Evolutionary conservation across 2,329 filamentous ascomycete genomes (phyloP).

Genomic region (Trichoderma sp.): DNA sequence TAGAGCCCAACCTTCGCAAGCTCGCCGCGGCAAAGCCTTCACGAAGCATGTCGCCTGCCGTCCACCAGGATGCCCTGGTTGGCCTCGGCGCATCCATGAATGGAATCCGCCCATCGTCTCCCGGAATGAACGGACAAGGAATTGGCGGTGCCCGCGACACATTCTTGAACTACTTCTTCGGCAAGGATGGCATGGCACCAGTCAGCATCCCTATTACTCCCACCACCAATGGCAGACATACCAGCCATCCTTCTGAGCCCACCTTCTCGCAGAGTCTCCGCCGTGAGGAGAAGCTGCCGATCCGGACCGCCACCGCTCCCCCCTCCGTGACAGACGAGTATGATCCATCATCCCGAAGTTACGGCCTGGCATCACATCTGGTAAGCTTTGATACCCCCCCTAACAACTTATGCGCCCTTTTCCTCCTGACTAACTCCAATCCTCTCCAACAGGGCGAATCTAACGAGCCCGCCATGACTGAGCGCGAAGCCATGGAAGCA

Average conservation of each 20-base stretch:
- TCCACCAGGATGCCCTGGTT: slow-evolving; percentile 64
- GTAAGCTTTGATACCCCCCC: slow-evolving; percentile 48
- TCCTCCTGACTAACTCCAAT: slow-evolving; percentile 23
- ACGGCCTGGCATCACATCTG: slow-evolving; percentile 50
- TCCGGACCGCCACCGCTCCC: slow-evolving; percentile 51
- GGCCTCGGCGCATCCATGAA: slow-evolving; percentile 66
- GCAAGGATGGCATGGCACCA: slow-evolving; percentile 71
- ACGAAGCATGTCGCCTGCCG: slow-evolving; percentile 79
- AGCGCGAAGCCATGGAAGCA: slow-evolving; percentile 94
- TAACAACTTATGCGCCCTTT: not conserved
- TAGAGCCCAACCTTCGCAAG: slow-evolving; percentile 47
- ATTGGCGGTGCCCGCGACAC: slow-evolving; percentile 73
- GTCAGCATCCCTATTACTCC: slow-evolving; percentile 37
- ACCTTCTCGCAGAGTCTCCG: slow-evolving; percentile 82
- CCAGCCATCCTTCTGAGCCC: slow-evolving; percentile 74
- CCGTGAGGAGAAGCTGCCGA: slow-evolving; percentile 58
- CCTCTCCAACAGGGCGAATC: slow-evolving; percentile 46
- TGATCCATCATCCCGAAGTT: slow-evolving; percentile 40
- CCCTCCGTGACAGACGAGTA: slow-evolving; percentile 42
- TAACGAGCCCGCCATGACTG: slow-evolving; percentile 83
- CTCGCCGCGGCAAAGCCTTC: slow-evolving; percentile 40
- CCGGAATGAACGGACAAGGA: slow-evolving; percentile 57
- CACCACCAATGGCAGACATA: slow-evolving; percentile 53
- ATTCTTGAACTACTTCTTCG: slow-evolving; percentile 98
- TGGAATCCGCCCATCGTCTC: slow-evolving; percentile 45